Percentiles rank a stretch among this genome's conserved stretches.
phyloP scores from a whole-genome alignment of 352 stramenopile genomes.

The Elongisporangium anandrum region DNA sequence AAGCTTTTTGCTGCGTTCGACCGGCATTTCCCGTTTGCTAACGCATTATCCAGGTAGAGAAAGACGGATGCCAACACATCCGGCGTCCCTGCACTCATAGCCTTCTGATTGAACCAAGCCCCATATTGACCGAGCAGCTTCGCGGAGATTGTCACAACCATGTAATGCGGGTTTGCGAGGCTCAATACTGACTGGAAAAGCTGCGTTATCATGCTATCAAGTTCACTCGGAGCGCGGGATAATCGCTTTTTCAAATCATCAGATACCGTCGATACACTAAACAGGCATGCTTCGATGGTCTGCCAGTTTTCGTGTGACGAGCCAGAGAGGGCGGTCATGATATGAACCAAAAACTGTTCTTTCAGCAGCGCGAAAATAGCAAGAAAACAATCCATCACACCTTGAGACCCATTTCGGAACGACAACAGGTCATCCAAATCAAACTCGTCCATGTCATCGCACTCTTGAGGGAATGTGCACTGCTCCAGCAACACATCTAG shows the following conservation, averaged over 20 bases:
- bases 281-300: conserved; percentile 47
- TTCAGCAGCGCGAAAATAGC: conserved; percentile 52
- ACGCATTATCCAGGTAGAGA: conserved; percentile 48
- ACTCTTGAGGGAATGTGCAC: conserved; percentile 40
- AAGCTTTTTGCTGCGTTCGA: conserved; percentile 60
- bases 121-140: conserved; percentile 58
- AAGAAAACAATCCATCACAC: conserved; percentile 48
- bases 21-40: conserved; percentile 28
- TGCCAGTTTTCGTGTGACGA: conserved; percentile 33
- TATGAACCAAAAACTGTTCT: conserved; percentile 35
- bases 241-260: conserved; percentile 61
- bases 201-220: conserved; percentile 44
- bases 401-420: conserved; percentile 57
- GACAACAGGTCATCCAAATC: conserved; percentile 53
- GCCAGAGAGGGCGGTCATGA: conserved; percentile 25
- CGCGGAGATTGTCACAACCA: conserved; percentile 41
- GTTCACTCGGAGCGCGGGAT: conserved; percentile 9
- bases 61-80: conserved; percentile 41
- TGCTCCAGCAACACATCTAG: conserved; percentile 60
- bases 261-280: conserved; percentile 45
- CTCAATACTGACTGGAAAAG: conserved; percentile 37
- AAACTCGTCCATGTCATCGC: conserved; percentile 49
- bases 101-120: conserved; percentile 47
- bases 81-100: conserved; percentile 20
- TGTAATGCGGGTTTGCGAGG: conserved; percentile 20